These are phyloP conservation scores for Omphalotus olearius DNA, from an alignment of 1,284 basidiomycete genomes.

Conservation along the genomic window DNA sequence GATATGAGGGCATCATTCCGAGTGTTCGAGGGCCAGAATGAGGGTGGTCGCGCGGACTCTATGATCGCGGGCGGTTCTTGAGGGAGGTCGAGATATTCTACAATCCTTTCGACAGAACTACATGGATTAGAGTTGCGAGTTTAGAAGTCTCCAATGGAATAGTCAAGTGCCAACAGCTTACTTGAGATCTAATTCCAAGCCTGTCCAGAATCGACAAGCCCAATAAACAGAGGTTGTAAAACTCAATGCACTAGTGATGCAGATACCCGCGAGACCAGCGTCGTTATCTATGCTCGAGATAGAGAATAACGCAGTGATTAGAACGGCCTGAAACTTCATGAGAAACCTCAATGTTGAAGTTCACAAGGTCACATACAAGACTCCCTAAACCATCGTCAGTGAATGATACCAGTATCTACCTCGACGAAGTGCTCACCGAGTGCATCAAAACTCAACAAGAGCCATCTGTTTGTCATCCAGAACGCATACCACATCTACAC, in stretches of 20 bases:
- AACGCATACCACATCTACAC: slow-evolving; percentile 69
- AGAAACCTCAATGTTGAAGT: neutral
- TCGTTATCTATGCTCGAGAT: slow-evolving; percentile 46
- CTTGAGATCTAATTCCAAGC: slow-evolving; percentile 31
- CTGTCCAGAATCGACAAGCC: slow-evolving; percentile 59
- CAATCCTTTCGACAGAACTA: slow-evolving; percentile 75
- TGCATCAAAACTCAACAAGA: slow-evolving; percentile 71
- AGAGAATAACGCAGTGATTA: slow-evolving; percentile 72
- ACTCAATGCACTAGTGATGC: slow-evolving; percentile 75
- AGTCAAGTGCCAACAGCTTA: neutral
- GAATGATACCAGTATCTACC: neutral
- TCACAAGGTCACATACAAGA: slow-evolving; percentile 6
- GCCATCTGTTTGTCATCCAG: slow-evolving; percentile 82
- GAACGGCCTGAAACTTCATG: slow-evolving; percentile 33
- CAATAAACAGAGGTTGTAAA: slow-evolving; percentile 62
- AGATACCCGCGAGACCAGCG: slow-evolving; percentile 80
- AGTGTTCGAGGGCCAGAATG: slow-evolving; percentile 83
- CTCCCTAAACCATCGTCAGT: neutral
- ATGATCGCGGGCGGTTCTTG: slow-evolving; percentile 79
- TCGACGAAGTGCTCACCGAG: slow-evolving; percentile 46
- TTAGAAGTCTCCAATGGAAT: neutral
- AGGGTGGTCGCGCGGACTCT: slow-evolving; percentile 64
- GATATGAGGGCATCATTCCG: slow-evolving; percentile 45
- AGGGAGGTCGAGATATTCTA: slow-evolving; percentile 86
- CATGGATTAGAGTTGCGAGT: neutral